These are phyloP conservation scores for Leptographium radiaticola DNA, from an alignment of 2,329 filamentous ascomycete genomes.

Conservation along the genomic window DNA sequence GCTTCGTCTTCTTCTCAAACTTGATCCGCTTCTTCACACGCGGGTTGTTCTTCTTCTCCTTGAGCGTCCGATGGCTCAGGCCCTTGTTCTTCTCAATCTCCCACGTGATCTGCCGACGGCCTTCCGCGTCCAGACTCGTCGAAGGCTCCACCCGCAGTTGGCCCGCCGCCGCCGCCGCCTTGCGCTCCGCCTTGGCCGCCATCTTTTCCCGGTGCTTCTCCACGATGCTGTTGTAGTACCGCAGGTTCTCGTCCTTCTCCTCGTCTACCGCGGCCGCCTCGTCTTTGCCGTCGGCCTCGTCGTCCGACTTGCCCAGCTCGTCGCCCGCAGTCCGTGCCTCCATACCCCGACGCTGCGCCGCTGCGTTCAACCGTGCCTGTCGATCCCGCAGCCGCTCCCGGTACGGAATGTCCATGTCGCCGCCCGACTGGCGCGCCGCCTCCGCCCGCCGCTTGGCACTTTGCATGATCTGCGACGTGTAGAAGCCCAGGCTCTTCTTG, in stretches of 20 bases:
- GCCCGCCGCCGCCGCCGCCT: conserved; percentile 45
- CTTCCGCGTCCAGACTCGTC: conserved; percentile 63
- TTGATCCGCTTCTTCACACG: conserved; percentile 97
- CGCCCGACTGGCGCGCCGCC: conserved; percentile 60
- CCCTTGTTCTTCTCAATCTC: conserved; percentile 97
- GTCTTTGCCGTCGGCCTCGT: conserved; percentile 59
- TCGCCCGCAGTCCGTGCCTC: conserved; percentile 49
- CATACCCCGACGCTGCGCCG: conserved; percentile 73
- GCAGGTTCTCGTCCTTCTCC: conserved; percentile 75
- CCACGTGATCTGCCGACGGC: conserved; percentile 86
- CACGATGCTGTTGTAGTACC: conserved; percentile 18
- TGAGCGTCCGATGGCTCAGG: conserved; percentile 50
- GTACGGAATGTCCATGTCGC: conserved; percentile 74
- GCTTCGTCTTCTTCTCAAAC: conserved; percentile 96
- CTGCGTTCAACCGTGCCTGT: conserved; percentile 73
- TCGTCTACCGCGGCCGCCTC: conserved; percentile 37
- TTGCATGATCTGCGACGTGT: conserved; percentile 93
- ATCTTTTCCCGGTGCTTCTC: conserved; percentile 41
- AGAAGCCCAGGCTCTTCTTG: conserved; percentile 91
- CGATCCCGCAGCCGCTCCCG: conserved; percentile 79
- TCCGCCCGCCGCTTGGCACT: conserved; percentile 76
- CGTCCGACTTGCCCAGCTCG: conserved; percentile 50
- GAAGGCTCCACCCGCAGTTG: conserved; percentile 52
- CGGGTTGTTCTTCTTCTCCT: conserved; percentile 90
- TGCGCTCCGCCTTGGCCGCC: conserved; percentile 52